Evolutionary conservation across 257 asterid genomes (phyloP), one percentile per base, ranked within the genome.

Genomic region (Thymus quinquecostatus): DNA sequence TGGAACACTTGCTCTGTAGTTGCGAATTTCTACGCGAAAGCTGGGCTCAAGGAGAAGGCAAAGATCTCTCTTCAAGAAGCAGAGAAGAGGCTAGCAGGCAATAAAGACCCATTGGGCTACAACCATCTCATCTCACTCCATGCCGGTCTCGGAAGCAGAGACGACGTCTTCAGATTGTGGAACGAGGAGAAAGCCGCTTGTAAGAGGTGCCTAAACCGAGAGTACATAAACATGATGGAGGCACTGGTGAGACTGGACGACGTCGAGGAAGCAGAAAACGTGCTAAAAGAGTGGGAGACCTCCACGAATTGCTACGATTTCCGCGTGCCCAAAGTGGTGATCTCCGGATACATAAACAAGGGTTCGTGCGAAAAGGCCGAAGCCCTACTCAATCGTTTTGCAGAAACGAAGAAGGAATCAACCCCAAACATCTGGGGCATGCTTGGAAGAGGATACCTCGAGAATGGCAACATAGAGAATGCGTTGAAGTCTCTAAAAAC

Each of bases 1-100:
- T 92, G 98, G 98, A 90, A 84, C 75, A 90, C 95, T 2, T 90
- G 84, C 58, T 80, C 92, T 62, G 86, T 83, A 10, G 88, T 84
- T 66, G 97, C 92, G 3, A 88, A 83, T 81, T 80, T 82, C 80
- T 82, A 88, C 55, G 73, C 79, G 11, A 89, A 90, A 80, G 85
- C 83, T n/a, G 87, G 86, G 56, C 59, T 88, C 53, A 43, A 60
- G 13, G 34, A 64, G 43, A 81, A 92, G 81, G 98, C 97, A n/a
- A 83, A 70, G 55, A 10, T 36, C 54, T 75, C 69, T 75, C 92
- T 92, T 59, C 71, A 62, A 53, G 85, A 80, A 64, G 95, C 97
- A 27, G 97, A 90, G 83, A 80, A 48, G 82, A 80, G 64, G 76
- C 79, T 90, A 32, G 89, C 79, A 65, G 69, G 41, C 8, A 38